Base-by-base conservation (phyloP, 1,284 basidiomycete genomes). In the Flammula alnicola region DNA sequence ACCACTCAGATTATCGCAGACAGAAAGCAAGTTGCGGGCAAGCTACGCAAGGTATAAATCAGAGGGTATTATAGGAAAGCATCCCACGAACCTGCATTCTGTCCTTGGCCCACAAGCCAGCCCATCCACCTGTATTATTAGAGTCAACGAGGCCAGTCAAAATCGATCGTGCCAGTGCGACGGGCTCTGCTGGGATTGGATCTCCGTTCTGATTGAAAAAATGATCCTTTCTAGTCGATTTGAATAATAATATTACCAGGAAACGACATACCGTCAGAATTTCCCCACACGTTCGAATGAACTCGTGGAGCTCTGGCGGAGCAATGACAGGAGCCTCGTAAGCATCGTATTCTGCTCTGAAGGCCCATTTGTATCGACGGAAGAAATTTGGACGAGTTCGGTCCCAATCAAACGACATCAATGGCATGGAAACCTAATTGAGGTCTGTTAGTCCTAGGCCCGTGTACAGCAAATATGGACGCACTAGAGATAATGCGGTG, bases 351-450 rank as follows among this genome's bases (percentile, higher is more conserved):
- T 80, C 78, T 0, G 75, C 67, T 20, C 70, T 65, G 56, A 83
- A 86, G 0, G 85, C 80, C 88, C 88, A 91, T 63, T 91, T 91
- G 62, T 88, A 87, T 27, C 88, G 77, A 16, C 81, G 75, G 35
- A 74, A 62, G 59, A 84, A 82, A 58, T 83, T 84, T 26, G 63
- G 71, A 54, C 62, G 62, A 43, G 70, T 68, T 16, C 63, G 65
- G 44, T 64, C 63, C 68, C 71, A 71, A 19, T 71, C 62, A 25
- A 72, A 67, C 5, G 66, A 67, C 31, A 74, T 62, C n/a, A 69
- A 46, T 10, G 68, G 65, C 42, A 72, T 57, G 41, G 68, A 65
- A 6, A 65, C 62, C 72, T 76, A 36, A 31, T n/a, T n/a, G 26
- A 29, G 27, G 4, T 20, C 39, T 14, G 22, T 37, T 5, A 19